These are phyloP conservation scores for Trichophyton rubrum DNA, from an alignment of 2,329 filamentous ascomycete species.

Conservation along the genomic window DNA sequence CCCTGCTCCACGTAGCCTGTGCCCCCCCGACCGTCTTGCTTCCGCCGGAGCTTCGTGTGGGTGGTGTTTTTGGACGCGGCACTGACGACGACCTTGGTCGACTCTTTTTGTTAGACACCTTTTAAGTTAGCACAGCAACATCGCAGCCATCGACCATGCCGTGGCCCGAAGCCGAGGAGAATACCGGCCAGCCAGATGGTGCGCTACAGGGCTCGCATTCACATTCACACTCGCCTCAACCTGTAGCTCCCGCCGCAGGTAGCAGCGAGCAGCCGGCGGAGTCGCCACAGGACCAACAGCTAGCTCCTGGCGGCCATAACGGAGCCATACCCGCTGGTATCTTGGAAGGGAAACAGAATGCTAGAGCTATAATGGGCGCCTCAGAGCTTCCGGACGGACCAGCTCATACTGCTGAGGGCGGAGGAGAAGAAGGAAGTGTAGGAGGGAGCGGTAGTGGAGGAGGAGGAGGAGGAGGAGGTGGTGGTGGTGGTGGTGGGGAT, in stretches of 20 bases:
- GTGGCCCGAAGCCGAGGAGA: constrained; percentile 23
- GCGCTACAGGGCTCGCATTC: neutral
- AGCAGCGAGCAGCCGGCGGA: neutral
- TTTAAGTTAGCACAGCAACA: too few species aligned
- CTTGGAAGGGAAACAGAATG: constrained; percentile 32
- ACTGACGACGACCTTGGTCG: neutral
- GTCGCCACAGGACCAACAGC: neutral
- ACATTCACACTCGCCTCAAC: neutral
- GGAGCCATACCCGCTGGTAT: neutral
- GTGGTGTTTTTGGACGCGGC: neutral
- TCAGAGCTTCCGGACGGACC: constrained; percentile 21
- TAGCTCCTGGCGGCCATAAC: neutral
- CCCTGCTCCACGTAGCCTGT: neutral
- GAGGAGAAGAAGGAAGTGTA: too few species aligned
- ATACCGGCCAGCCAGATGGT: constrained; percentile 25
- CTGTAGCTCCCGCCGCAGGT: neutral
- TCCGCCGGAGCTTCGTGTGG: neutral
- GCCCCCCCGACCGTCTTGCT: neutral
- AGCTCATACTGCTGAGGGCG: constrained; percentile 25
- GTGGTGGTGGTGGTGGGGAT: constrained; percentile 15
- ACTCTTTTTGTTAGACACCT: neutral
- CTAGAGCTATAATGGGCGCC: constrained; percentile 40
- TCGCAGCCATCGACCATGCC: constrained; percentile 18
- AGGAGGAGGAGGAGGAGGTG: too few species aligned
- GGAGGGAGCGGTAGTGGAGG: too few species aligned